phyloP scores from a whole-genome alignment of 345 rosid species.

The Eucalyptus melliodora region DNA sequence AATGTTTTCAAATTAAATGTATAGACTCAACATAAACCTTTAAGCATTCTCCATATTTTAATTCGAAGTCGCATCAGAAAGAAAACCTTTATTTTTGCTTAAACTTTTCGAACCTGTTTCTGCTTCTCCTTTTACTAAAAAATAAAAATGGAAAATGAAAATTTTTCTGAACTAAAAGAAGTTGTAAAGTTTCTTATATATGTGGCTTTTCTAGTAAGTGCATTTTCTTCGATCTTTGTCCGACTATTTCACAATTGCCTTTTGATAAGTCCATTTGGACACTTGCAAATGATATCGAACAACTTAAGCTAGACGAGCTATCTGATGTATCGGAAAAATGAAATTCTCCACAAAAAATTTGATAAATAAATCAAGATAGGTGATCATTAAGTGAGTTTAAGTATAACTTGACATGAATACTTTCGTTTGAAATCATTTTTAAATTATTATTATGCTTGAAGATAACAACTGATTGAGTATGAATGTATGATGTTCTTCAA shows the following conservation, averaged over 20 bases:
- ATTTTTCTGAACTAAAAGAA: too few relatives aligned
- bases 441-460: background rate
- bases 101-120: background rate
- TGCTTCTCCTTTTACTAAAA: background rate
- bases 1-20: background rate
- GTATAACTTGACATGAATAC: background rate
- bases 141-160: too few relatives aligned
- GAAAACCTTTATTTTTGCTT: background rate
- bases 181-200: too few relatives aligned
- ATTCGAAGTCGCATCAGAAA: background rate
- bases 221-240: too few relatives aligned
- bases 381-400: background rate
- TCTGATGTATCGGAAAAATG: background rate
- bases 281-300: fast-evolving
- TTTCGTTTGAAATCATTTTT: too few relatives aligned
- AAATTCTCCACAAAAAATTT: background rate
- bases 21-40: background rate
- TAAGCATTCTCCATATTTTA: background rate
- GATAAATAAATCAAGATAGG: too few relatives aligned
- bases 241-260: too few relatives aligned
- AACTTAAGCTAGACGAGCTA: background rate
- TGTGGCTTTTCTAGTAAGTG: too few relatives aligned
- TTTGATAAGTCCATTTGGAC: background rate
- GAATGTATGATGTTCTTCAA: background rate
- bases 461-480: background rate